Evolutionary conservation across 371 early-diverging fungal species (phyloP).

Genomic region (Mucor mucedo): DNA sequence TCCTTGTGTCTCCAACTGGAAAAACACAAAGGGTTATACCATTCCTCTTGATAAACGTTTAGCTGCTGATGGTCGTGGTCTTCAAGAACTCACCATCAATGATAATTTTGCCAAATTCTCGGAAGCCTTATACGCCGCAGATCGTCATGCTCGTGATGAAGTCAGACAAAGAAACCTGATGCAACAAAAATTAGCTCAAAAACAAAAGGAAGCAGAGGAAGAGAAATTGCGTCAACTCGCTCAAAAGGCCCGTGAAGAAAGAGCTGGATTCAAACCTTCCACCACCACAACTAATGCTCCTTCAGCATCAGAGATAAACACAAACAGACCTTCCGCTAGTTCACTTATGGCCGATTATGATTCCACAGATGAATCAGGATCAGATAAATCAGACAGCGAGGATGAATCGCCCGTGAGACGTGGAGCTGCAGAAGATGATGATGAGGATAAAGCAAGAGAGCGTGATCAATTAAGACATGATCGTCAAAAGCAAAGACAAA

Average conservation of each 20-base stretch:
- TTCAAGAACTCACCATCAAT: slow-evolving; percentile 91
- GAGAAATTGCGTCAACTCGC: slow-evolving; percentile 87
- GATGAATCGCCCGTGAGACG: slow-evolving; percentile 21
- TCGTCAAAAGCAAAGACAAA: slow-evolving; percentile 82
- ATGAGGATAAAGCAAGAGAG: slow-evolving; percentile 67
- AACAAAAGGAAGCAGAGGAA: slow-evolving; percentile 94
- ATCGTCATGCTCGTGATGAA: slow-evolving; percentile 94
- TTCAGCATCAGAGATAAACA: slow-evolving; percentile 23
- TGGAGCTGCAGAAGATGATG: slow-evolving; percentile 27
- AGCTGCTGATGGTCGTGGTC: slow-evolving; percentile 95
- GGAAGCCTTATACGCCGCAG: slow-evolving; percentile 93
- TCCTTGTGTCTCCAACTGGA: slow-evolving; percentile 98
- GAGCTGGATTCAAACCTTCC: slow-evolving; percentile 49
- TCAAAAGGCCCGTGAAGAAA: slow-evolving; percentile 91
- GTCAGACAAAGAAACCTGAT: slow-evolving; percentile 87
- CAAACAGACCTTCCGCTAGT: slow-evolving; percentile 49
- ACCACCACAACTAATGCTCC: background rate
- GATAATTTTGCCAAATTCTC: slow-evolving; percentile 96
- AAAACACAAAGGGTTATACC: slow-evolving; percentile 98
- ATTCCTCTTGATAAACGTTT: slow-evolving; percentile 97
- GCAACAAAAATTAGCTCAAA: slow-evolving; percentile 91
- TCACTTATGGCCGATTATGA: slow-evolving; percentile 54
- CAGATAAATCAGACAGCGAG: slow-evolving; percentile 42
- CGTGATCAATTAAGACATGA: slow-evolving; percentile 91
- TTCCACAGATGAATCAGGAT: slow-evolving; percentile 53